A percentile compares a stretch with the other conserved stretches of the same genome.
Conservation (phyloP, 352 stramenopile genomes). For the Blastocystis sp. region DNA sequence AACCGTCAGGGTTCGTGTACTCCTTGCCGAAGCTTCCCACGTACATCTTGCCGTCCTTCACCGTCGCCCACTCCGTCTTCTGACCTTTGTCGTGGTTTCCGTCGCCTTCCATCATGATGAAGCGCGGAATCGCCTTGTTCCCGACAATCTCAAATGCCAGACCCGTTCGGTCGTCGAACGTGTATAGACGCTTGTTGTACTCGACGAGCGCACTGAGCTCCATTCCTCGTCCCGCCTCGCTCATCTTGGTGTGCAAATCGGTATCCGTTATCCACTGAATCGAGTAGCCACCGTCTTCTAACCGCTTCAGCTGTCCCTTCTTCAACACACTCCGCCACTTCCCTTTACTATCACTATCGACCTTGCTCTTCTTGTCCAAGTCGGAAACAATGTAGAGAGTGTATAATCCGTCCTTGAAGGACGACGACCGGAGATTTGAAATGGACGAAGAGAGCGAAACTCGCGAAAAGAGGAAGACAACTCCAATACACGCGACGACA, state of each 20-base stretch:
- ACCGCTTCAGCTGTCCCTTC: slow-evolving; percentile 73
- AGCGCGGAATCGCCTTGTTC: slow-evolving; percentile 73
- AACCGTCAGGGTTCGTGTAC: slow-evolving; percentile 78
- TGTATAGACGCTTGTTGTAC: slow-evolving; percentile 77
- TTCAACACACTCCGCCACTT: slow-evolving; percentile 78
- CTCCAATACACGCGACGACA: background rate
- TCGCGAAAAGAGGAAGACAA: background rate
- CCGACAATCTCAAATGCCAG: slow-evolving; percentile 87
- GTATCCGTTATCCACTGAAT: slow-evolving; percentile 61
- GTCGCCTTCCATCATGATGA: slow-evolving; percentile 90
- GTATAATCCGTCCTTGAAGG: slow-evolving; percentile 56
- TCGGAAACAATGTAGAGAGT: slow-evolving; percentile 75
- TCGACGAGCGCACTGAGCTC: slow-evolving; percentile 82
- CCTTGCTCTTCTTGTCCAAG: slow-evolving; percentile 81
- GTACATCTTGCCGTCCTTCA: slow-evolving; percentile 90
- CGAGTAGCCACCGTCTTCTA: slow-evolving; percentile 61
- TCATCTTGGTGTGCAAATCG: slow-evolving; percentile 67
- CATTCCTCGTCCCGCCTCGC: slow-evolving; percentile 84
- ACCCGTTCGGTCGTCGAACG: slow-evolving; percentile 93
- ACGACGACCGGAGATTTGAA: slow-evolving; percentile 1
- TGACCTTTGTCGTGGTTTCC: slow-evolving; percentile 88
- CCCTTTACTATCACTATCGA: slow-evolving; percentile 74
- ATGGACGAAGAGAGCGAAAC: background rate
- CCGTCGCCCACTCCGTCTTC: slow-evolving; percentile 95
- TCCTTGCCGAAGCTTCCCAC: slow-evolving; percentile 88